Evolutionary conservation across 1,139 yeast genomes (phyloP), one percentile per base, ranked within the genome.

Genomic region (Zygoascus meyerae): DNA sequence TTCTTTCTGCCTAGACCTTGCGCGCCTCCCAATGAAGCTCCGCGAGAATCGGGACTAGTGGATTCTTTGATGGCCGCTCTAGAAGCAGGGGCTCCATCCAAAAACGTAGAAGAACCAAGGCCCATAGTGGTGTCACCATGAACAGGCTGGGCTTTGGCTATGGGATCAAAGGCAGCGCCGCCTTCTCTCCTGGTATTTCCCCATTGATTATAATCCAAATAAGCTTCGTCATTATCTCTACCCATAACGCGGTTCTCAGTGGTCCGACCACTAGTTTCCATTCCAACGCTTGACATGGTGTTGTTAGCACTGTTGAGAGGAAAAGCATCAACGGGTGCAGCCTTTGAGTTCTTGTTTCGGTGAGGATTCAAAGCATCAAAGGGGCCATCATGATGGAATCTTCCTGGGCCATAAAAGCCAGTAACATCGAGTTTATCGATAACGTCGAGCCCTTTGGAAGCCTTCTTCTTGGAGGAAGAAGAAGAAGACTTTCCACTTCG

Each of bases 331-430:
- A 92, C 96, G 2, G 98, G 98, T 0, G 97, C 95, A 63, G 80
- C 83, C 39, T 57, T 55, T 28, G 70, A 71, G 62, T 84, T 78
- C 68, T 85, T 86, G 69, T 92, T 92, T 65, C 97, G 81, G 66
- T 86, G 95, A 5, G 98, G 97, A 5, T 95, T 85, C 67, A 97
- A 90, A 2, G 98, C 98, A 66, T 92, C 98, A 65, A 92, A 92
- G 14, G 98, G 98, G 11, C 98, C 98, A 67, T 92, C 98, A 65
- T 92, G 98, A 66, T 92, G 98, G 74, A 92, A 92, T 1, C 92
- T 86, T 26, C 86, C 85, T 38, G 86, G 83, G n/a, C 97, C 97
- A 63, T 86, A 90, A 55, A 92, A 75, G 0, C 95, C 97, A 6
- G 97, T 89, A 34, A 90, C 97, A 64, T 92, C 98, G 56, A 92